phyloP scores from a whole-genome alignment of 2,329 filamentous ascomycete genomes.

The Chaetomiaceae sp. region DNA sequence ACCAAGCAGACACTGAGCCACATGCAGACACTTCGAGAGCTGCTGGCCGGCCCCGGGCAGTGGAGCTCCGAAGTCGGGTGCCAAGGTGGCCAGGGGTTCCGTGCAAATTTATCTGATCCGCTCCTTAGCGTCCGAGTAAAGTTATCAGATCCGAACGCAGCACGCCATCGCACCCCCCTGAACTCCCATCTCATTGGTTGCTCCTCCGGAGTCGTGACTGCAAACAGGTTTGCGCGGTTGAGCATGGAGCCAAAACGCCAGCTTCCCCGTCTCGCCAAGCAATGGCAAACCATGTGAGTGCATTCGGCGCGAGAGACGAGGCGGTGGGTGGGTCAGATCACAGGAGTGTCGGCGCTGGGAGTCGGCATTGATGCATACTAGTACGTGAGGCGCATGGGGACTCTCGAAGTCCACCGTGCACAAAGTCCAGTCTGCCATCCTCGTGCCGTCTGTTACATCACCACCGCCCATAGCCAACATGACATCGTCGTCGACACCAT shows the following conservation, averaged over 20 bases:
- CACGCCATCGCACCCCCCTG: slow-evolving; percentile 15
- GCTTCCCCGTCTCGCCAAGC: not conserved
- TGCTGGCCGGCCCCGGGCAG: not conserved
- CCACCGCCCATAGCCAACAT: slow-evolving; percentile 7
- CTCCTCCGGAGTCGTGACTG: not conserved
- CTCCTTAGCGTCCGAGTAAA: slow-evolving; percentile 23
- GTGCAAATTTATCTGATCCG: slow-evolving; percentile 29
- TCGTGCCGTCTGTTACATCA: not conserved
- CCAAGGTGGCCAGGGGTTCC: slow-evolving; percentile 6
- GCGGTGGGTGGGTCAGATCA: not conserved
- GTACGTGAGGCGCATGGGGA: slow-evolving; percentile 1
- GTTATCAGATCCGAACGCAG: slow-evolving; percentile 31
- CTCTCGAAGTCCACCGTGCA: not conserved
- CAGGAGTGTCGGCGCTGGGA: too few relatives aligned
- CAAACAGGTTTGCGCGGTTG: slow-evolving; percentile 8
- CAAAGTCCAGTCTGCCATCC: too few relatives aligned
- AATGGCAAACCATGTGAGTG: not conserved
- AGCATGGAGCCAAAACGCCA: not conserved
- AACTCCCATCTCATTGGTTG: slow-evolving; percentile 14
- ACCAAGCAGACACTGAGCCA: too few relatives aligned
- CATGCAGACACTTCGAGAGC: too few relatives aligned
- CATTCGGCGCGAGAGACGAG: not conserved
- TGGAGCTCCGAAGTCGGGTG: slow-evolving; percentile 24
- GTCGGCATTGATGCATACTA: too few relatives aligned
- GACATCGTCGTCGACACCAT: slow-evolving; percentile 16